Evolutionary conservation across 257 asterid species (phyloP).

Genomic region (Salvia splendens): DNA sequence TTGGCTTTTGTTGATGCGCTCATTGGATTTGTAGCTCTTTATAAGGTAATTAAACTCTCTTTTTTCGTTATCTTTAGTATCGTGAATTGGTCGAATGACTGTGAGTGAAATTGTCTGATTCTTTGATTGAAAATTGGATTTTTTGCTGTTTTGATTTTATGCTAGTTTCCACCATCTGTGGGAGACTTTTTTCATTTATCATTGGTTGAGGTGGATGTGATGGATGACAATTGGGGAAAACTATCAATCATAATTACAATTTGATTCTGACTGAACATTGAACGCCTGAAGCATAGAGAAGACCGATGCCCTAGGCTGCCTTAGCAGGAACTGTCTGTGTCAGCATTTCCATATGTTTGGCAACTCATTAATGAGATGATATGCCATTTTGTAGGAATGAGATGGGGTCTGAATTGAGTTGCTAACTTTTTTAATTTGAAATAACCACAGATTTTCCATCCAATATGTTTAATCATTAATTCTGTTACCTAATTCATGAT

Average conservation of each 20-base stretch:
- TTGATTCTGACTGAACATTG: neutral
- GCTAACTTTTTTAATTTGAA: neutral
- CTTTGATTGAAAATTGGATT: neutral
- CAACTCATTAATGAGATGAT: no score
- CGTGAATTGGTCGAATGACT: constrained; percentile 17
- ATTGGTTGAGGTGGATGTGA: neutral
- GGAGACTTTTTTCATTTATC: neutral
- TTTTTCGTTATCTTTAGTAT: neutral
- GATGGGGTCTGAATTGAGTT: constrained; percentile 12
- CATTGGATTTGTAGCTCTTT: constrained; percentile 68
- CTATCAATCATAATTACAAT: neutral
- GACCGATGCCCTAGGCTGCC: neutral
- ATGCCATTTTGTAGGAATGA: no score
- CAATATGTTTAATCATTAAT: no score
- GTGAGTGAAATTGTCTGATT: constrained; percentile 9
- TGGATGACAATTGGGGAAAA: constrained; percentile 9
- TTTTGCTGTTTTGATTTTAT: neutral
- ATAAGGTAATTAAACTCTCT: constrained; percentile 47
- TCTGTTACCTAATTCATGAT: neutral
- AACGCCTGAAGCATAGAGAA: constrained; percentile 7
- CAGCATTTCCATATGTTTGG: neutral
- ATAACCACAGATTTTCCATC: neutral
- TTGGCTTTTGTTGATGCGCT: constrained; percentile 68
- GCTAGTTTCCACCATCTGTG: neutral
- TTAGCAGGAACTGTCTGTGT: constrained; percentile 1